Base-by-base conservation (phyloP, 2,329 filamentous ascomycete species). In the Cadophora luteo-olivacea region DNA sequence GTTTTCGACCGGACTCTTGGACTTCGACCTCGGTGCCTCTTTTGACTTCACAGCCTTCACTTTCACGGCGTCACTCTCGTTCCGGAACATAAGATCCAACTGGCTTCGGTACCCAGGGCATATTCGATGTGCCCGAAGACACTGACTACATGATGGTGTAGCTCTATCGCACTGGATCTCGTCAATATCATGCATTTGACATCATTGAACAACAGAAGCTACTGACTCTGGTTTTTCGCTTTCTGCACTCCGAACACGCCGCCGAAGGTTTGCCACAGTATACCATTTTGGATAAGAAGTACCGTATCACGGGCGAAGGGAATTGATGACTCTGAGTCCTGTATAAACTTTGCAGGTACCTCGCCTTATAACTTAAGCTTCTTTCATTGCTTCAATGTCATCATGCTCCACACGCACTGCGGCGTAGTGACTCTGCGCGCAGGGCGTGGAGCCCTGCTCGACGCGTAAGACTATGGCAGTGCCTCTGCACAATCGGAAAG, bases 61-160 rank as follows among this genome's bases (percentile, higher is more conserved):
- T 80, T 85, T 85, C 65, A 88, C 85, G 74, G 85, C 83, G 36
- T 81, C 82, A 70, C 84, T 87, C 75, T 88, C 84, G 72, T 87
- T 84, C 41, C 85, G 82, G 72, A 87, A 87, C 81, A 87, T 86
- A 69, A 87, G 81, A 72, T 87, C 85, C 49, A 86, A 81, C 64
- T 85, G 79, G 71, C 86, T 85, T 54, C 85, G 80, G 72, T 88
- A 88, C 64, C 86, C 86, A 25, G 85, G 85, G 66, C 86, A 88
- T 77, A 77, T 67, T 63, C 84, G 81, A 67, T 83, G 79, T 61
- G 84, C 82, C 75, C 86, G 85, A 62, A 82, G 80, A 74, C 86
- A 88, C 76, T 87, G 86, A 55, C 83, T 83, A 68, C 86, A 88
- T 60, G 81, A 80, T 12, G 84, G 83, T 49, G 81, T 80, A 68